These are phyloP conservation scores for Myxozyma sirexii DNA, from an alignment of 805 yeast genomes.

Conservation along the genomic window DNA sequence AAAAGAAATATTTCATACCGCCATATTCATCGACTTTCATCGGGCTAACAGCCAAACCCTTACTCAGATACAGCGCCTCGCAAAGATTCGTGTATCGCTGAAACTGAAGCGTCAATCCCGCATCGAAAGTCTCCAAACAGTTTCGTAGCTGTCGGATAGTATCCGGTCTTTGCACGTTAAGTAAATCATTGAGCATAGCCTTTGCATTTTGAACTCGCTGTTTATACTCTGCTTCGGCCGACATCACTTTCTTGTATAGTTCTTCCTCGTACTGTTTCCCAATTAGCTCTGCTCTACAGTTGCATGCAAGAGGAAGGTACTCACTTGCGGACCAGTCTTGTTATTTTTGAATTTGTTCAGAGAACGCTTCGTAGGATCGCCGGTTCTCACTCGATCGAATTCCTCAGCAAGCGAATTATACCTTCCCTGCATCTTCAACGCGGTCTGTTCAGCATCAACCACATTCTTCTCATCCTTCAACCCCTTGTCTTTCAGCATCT, in stretches of 20 bases:
- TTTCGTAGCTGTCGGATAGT: conserved; percentile 71
- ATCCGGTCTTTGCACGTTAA: conserved; percentile 75
- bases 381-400: conserved; percentile 73
- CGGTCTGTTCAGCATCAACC: conserved; percentile 74
- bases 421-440: conserved; percentile 82
- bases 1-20: not conserved
- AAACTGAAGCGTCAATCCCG: conserved; percentile 84
- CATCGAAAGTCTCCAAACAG: conserved; percentile 81
- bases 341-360: conserved; percentile 71
- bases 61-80: conserved; percentile 79
- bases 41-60: conserved; percentile 83
- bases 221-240: conserved; percentile 85
- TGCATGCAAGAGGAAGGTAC: not conserved
- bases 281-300: not conserved
- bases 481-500: conserved; percentile 78
- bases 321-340: conserved; percentile 66
- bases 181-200: conserved; percentile 70
- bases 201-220: conserved; percentile 73
- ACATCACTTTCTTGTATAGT: conserved; percentile 72
- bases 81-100: conserved; percentile 84
- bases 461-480: conserved; percentile 82
- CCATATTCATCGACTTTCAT: conserved; percentile 46
- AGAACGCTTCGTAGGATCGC: conserved; percentile 84
- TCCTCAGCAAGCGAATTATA: conserved; percentile 84
- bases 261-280: conserved; percentile 73